Base-by-base conservation (phyloP, 2,329 filamentous ascomycete genomes). In the Lanzia echinophila region DNA sequence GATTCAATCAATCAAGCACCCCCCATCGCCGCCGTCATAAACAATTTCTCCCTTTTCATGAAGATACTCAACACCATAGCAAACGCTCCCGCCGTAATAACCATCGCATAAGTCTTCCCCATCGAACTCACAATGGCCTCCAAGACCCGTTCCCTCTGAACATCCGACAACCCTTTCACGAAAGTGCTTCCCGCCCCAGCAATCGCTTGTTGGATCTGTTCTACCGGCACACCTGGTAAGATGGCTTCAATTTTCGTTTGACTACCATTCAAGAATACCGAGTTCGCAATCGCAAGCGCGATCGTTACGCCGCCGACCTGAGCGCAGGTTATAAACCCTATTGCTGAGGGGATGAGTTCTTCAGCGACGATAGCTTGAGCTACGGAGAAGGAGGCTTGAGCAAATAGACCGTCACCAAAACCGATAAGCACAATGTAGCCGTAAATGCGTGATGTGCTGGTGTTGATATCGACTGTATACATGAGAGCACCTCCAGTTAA, bases 241-340 rank as follows among this genome's bases (percentile, higher is more conserved):
- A 68, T 52, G 1, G 48, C 56, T 0, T 54, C 33, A n/a, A 74
- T 66, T 2, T 61, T 60, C 1, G 61, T 59, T 33, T 68, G 59
- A 0, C 64, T 60, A 15, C 62, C 57, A 46, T 72, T 72, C 36
- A 73, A 60, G 63, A 71, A 74, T 15, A 72, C 64, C 0, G 62
- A 62, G 41, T 70, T 71, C 4, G 70, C 67, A 38, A 72, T 71
- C 1, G 69, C 65, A 6, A 73, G 60, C 0, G 69, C 63, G 55
- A 73, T 69, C 1, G 70, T 69, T 12, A 68, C 62, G 6, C 70
- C 69, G 6, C 60, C 60, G 3, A 72, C 60, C 55, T 73, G 71
- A 0, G 67, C 69, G 31, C 65, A 66, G 10, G 65, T 70, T 43
- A 73, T 71, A 59, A 71, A 73, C 1, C 71, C 69, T 5, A 74